Percentiles rank a stretch among this genome's conserved stretches.
Conservation (phyloP, 2,329 filamentous ascomycete species). For the Herpotrichia juniperi region DNA sequence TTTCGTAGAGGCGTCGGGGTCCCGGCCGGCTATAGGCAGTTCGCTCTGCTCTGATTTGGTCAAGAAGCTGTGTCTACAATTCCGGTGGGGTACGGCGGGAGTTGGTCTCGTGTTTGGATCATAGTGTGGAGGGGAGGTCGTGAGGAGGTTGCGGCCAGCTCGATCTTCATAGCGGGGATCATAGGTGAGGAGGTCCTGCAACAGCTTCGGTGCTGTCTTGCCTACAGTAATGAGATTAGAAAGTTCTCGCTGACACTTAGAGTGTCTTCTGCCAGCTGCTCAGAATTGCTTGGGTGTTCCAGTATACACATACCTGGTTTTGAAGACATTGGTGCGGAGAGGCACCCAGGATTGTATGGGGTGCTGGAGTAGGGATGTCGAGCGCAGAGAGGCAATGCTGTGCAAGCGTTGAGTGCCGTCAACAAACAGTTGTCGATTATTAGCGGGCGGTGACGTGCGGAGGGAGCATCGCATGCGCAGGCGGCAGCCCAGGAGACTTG, state of each 20-base stretch:
- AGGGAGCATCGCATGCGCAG: slow-evolving; percentile 7
- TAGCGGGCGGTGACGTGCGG: slow-evolving; percentile 6
- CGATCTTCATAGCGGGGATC: slow-evolving; percentile 55
- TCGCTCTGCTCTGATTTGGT: slow-evolving; percentile 62
- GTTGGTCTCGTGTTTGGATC: slow-evolving; percentile 41
- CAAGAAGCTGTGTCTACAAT: slow-evolving; percentile 66
- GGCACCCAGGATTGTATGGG: not conserved
- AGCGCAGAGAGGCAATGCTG: not conserved
- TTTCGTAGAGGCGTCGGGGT: slow-evolving; percentile 46
- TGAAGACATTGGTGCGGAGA: slow-evolving; percentile 15
- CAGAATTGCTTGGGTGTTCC: no score
- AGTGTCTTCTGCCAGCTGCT: no score
- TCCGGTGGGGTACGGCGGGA: slow-evolving; percentile 44
- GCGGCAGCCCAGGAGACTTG: slow-evolving; percentile 13
- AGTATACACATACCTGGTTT: slow-evolving; percentile 13
- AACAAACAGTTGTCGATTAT: slow-evolving; percentile 1
- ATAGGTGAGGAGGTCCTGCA: slow-evolving; percentile 59
- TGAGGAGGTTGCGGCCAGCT: slow-evolving; percentile 61
- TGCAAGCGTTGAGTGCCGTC: not conserved
- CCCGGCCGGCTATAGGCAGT: slow-evolving; percentile 51
- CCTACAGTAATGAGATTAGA: slow-evolving; percentile 33
- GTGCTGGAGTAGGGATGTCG: not conserved
- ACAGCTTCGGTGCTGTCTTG: slow-evolving; percentile 58
- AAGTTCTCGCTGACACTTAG: not conserved
- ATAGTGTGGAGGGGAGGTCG: slow-evolving; percentile 62